Conservation (phyloP, 345 rosid genomes). For the Euclidium syriacum region DNA sequence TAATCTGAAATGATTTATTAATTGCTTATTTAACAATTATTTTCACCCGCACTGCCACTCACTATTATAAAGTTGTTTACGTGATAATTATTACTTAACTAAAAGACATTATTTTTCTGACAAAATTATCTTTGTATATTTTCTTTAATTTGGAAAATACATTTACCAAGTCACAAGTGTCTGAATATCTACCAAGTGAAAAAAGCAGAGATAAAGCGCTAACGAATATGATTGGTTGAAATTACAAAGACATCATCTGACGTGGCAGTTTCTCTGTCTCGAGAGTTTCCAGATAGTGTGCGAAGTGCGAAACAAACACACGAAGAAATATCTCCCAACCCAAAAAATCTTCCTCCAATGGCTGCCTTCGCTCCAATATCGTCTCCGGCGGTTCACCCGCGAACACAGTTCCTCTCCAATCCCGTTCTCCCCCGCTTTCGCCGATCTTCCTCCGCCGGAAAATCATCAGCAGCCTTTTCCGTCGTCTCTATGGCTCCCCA, state of each 20-base stretch:
- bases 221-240: conserved; percentile 26
- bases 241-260: conserved; percentile 15
- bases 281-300: conserved; percentile 20
- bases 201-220: conserved; percentile 22
- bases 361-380: conserved; percentile 49
- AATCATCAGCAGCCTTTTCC: conserved; percentile 28
- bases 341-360: conserved; percentile 36
- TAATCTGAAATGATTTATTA: conserved; percentile 1
- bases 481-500: conserved; percentile 78
- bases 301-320: conserved; percentile 8
- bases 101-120: too few species aligned
- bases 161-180: background rate
- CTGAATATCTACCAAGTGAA: background rate
- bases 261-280: conserved; percentile 35
- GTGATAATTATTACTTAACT: too few species aligned
- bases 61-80: too few species aligned
- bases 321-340: conserved; percentile 12
- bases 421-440: conserved; percentile 23
- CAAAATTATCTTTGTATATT: too few species aligned
- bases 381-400: conserved; percentile 41
- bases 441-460: conserved; percentile 29
- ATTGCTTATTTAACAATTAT: background rate
- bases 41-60: too few species aligned
- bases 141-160: background rate
- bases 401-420: conserved; percentile 31